Conservation (phyloP, 306 rosid genomes). For the Parietaria judaica region DNA sequence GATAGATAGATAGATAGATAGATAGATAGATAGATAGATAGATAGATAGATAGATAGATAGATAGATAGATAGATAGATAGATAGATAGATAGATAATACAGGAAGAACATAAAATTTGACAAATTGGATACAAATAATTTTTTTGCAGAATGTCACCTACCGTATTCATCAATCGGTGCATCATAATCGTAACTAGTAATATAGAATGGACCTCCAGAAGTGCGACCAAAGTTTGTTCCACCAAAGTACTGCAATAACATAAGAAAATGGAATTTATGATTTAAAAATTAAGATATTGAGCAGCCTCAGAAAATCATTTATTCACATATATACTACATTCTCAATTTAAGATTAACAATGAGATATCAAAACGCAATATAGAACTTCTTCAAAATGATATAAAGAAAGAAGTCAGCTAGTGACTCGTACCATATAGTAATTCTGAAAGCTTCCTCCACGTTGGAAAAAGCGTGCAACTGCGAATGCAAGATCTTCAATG, state of each 20-base stretch:
- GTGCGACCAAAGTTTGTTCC: conserved; percentile 98
- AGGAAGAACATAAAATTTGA: background rate
- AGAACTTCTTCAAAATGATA: conserved; percentile 5
- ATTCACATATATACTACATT: background rate
- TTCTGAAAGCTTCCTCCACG: conserved; percentile 97
- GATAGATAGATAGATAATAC: too few relatives aligned
- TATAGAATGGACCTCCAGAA: conserved; percentile 88
- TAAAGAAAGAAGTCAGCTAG: background rate
- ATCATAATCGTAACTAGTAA: conserved; percentile 98
- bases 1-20: too few relatives aligned
- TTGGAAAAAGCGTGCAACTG: conserved; percentile 90
- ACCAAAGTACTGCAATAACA: conserved; percentile 72
- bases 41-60: too few relatives aligned
- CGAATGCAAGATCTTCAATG: conserved; percentile 95
- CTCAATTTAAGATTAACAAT: background rate
- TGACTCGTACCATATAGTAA: conserved; percentile 73
- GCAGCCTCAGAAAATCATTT: background rate
- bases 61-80: too few relatives aligned
- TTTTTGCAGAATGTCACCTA: conserved; percentile 26
- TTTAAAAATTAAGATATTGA: background rate
- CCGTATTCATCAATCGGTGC: conserved; percentile 97
- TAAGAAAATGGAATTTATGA: conserved; percentile 15
- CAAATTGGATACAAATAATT: background rate
- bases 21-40: too few relatives aligned
- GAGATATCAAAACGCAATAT: background rate